A percentile compares a stretch with the other conserved stretches of the same genome.
Evolutionary conservation across 768 basidiomycete genomes (phyloP).

Genomic region (Jaapia argillacea): DNA sequence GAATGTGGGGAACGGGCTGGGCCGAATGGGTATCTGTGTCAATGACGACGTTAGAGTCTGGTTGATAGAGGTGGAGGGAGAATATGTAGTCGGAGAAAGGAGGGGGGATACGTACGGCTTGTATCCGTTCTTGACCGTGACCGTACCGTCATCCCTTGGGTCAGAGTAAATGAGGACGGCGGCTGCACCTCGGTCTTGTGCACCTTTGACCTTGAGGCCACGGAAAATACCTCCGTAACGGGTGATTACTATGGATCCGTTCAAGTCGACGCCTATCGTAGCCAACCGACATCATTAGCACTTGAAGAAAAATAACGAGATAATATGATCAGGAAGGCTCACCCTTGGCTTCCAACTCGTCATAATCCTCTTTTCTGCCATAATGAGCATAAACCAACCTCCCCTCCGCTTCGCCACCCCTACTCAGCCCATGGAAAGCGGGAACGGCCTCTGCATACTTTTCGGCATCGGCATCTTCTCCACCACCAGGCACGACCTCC

Average conservation of each 20-base stretch:
- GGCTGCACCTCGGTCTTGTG: constrained; percentile 72
- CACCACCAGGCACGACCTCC: constrained; percentile 50
- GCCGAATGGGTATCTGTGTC: constrained; percentile 71
- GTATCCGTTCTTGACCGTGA: constrained; percentile 70
- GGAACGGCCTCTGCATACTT: constrained; percentile 59
- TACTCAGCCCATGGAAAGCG: constrained; percentile 82
- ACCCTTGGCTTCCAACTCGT: constrained; percentile 49
- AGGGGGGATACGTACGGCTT: constrained; percentile 26
- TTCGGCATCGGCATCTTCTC: constrained; percentile 62
- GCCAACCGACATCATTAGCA: constrained; percentile 7
- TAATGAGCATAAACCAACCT: constrained; percentile 73
- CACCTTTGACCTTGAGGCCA: constrained; percentile 82
- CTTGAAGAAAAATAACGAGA: background rate
- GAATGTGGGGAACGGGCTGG: constrained; percentile 81
- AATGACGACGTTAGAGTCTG: too few species aligned
- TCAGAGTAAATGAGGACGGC: constrained; percentile 81
- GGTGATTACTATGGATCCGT: constrained; percentile 66
- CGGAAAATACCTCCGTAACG: constrained; percentile 75
- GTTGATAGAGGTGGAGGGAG: too few species aligned
- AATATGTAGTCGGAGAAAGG: background rate
- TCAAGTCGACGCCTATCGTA: constrained; percentile 69
- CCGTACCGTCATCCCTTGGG: constrained; percentile 75
- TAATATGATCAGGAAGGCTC: constrained; percentile 2
- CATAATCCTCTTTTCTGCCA: constrained; percentile 66
- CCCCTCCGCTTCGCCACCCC: constrained; percentile 65